A percentile compares a stretch with the other conserved stretches of the same genome.
Evolutionary conservation across 352 stramenopile species (phyloP).

Genomic region (Globisporangium parvum): DNA sequence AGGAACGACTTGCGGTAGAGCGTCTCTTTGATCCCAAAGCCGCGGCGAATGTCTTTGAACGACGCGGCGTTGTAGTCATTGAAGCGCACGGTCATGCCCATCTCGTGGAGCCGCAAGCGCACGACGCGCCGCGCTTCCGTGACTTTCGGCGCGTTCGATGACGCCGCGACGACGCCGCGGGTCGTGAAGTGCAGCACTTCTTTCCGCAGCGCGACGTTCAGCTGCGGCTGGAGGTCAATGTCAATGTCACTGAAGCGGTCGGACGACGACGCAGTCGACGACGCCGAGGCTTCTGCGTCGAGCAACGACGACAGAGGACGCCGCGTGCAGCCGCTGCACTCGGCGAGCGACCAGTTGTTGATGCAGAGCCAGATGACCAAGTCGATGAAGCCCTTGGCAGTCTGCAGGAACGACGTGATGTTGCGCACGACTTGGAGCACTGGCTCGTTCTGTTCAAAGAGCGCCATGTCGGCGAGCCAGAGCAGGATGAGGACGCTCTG

Average conservation of each 20-base stretch:
- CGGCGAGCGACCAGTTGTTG: conserved; percentile 37
- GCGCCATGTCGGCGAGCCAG: conserved; percentile 58
- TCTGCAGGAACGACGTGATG: conserved; percentile 61
- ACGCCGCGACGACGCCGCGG: conserved; percentile 73
- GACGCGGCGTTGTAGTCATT: conserved; percentile 63
- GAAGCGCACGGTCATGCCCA: conserved; percentile 78
- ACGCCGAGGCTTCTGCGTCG: conserved; percentile 1
- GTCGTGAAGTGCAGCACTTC: conserved; percentile 89
- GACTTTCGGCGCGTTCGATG: conserved; percentile 52
- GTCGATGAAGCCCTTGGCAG: conserved; percentile 74
- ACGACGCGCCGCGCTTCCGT: conserved; percentile 45
- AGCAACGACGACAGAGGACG: background rate
- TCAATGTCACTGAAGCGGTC: conserved; percentile 66
- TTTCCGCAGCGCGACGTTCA: conserved; percentile 82
- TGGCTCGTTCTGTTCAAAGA: conserved; percentile 24
- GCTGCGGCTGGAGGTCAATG: conserved; percentile 76
- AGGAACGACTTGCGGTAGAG: conserved; percentile 78
- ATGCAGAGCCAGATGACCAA: conserved; percentile 82
- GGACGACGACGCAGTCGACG: conserved; percentile 21
- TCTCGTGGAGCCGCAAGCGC: conserved; percentile 68
- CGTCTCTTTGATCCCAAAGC: conserved; percentile 71
- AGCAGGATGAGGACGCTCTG: conserved; percentile 79
- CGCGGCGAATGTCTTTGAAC: conserved; percentile 76
- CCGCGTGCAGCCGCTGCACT: conserved; percentile 14
- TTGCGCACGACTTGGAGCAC: conserved; percentile 42